These are phyloP conservation scores for Arabis hirsuta DNA, from an alignment of 345 rosid genomes.

Conservation along the genomic window DNA sequence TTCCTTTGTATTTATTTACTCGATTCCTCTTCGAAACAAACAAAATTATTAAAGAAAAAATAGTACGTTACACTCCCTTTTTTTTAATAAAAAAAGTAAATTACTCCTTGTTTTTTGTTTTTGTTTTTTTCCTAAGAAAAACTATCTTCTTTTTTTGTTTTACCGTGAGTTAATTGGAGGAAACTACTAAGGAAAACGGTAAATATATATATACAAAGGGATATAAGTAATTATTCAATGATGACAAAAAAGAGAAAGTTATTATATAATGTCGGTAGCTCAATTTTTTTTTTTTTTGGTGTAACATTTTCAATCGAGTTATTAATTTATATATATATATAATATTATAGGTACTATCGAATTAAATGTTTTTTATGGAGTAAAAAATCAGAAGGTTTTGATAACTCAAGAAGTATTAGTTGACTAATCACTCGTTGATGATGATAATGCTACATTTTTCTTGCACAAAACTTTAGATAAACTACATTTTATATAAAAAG, in stretches of 20 bases:
- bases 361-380: no score
- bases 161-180: neutral
- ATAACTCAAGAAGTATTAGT: neutral
- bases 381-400: no score
- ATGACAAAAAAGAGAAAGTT: neutral
- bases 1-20: constrained; percentile 4
- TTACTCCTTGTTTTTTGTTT: neutral
- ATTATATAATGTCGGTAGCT: constrained; percentile 34
- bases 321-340: no score
- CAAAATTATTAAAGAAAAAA: neutral
- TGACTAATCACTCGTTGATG: no score
- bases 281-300: neutral
- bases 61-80: constrained; percentile 7
- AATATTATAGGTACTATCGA: no score
- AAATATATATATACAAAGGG: neutral
- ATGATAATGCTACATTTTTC: no score
- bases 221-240: constrained; percentile 5
- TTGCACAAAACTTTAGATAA: no score
- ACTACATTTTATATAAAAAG: no score
- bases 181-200: neutral
- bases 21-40: constrained; percentile 34
- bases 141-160: neutral
- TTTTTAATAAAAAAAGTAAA: neutral
- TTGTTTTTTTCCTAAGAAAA: neutral
- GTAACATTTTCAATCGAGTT: no score